Evolutionary conservation across 805 yeast species (phyloP).

Genomic region (Zygoascus ofunaensis): DNA sequence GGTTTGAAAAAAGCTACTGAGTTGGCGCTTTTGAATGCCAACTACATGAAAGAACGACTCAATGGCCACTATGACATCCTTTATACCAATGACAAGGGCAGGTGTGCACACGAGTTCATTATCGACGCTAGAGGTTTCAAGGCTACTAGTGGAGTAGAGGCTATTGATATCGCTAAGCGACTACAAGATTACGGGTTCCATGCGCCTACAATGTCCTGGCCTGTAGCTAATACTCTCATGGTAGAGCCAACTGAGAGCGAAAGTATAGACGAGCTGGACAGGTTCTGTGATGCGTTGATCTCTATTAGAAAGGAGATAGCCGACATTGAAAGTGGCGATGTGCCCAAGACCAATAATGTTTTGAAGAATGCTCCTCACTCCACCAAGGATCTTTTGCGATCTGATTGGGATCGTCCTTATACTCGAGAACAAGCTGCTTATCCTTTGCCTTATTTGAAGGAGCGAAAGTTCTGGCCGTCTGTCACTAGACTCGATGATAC

Average conservation of each 20-base stretch:
- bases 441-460: conserved; percentile 67
- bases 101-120: conserved; percentile 95
- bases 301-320: conserved; percentile 75
- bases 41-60: conserved; percentile 82
- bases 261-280: conserved; percentile 74
- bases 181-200: conserved; percentile 98
- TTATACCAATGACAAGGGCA: conserved; percentile 57
- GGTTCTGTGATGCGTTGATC: conserved; percentile 82
- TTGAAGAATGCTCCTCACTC: conserved; percentile 92
- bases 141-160: conserved; percentile 66
- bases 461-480: conserved; percentile 88
- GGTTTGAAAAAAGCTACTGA: conserved; percentile 82
- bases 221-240: conserved; percentile 96
- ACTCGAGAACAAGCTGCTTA: conserved; percentile 89
- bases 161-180: conserved; percentile 93
- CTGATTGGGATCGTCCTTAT: conserved; percentile 85
- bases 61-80: conserved; percentile 63
- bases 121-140: conserved; percentile 83
- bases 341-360: conserved; percentile 41
- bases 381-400: conserved; percentile 58
- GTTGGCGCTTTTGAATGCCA: conserved; percentile 89
- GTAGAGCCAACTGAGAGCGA: conserved; percentile 97
- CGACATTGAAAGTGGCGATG: conserved; percentile 55
- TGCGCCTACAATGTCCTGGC: conserved; percentile 98
- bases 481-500: conserved; percentile 91